Evolutionary conservation across 768 basidiomycete genomes (phyloP).

Genomic region (Leccinum aurantiacum): DNA sequence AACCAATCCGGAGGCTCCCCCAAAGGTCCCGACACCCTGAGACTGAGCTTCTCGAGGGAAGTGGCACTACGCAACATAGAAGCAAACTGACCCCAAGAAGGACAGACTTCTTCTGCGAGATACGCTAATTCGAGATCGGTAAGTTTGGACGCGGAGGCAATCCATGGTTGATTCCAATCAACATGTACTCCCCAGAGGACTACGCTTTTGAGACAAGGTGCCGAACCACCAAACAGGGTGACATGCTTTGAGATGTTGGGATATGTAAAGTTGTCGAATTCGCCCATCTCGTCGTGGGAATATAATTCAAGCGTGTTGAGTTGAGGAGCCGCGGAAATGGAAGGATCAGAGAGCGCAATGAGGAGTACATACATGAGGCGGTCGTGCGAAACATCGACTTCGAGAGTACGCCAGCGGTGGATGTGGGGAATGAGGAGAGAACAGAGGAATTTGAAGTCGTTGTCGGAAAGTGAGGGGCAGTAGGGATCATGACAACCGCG

Average conservation of each 20-base stretch:
- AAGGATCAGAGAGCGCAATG: constrained; percentile 37
- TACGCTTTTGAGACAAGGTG: constrained; percentile 49
- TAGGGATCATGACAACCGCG: constrained; percentile 24
- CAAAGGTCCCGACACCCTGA: constrained; percentile 59
- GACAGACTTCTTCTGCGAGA: constrained; percentile 63
- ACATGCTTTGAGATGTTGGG: constrained; percentile 37
- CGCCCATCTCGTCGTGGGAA: constrained; percentile 50
- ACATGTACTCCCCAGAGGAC: constrained; percentile 71
- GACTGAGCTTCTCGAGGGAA: constrained; percentile 49
- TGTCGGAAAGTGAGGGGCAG: constrained; percentile 20
- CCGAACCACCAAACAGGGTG: constrained; percentile 51
- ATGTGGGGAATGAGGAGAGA: constrained; percentile 51
- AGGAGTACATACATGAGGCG: constrained; percentile 48
- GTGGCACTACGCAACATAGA: constrained; percentile 54
- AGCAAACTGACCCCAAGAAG: constrained; percentile 52
- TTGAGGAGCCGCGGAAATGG: constrained; percentile 47
- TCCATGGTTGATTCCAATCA: constrained; percentile 54
- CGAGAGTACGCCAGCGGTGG: constrained; percentile 52
- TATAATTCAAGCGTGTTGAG: constrained; percentile 57
- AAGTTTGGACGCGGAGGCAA: constrained; percentile 33
- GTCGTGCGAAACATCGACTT: constrained; percentile 47
- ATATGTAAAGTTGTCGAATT: constrained; percentile 21
- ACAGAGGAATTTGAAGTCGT: constrained; percentile 28
- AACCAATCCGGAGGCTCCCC: constrained; percentile 40
- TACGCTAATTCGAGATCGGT: constrained; percentile 58